A percentile compares a stretch with the other conserved stretches of the same genome.
phyloP scores from a whole-genome alignment of 192 early-diverging fungal genomes.

The Gaertneriomyces sp. region DNA sequence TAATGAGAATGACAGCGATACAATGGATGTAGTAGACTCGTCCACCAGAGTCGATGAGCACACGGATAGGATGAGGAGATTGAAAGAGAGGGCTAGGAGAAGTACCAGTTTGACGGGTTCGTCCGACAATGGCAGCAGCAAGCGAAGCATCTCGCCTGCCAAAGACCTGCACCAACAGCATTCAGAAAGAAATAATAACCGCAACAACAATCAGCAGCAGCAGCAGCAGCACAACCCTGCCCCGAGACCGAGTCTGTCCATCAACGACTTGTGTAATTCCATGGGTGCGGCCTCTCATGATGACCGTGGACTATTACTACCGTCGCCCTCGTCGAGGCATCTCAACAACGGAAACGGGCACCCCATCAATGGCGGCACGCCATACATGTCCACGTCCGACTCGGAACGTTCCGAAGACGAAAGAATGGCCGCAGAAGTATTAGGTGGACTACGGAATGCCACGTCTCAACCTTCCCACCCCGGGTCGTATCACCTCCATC shows the following conservation, averaged over 20 bases:
- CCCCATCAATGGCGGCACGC: slow-evolving; percentile 8
- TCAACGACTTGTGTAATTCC: slow-evolving; percentile 24
- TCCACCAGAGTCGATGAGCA: too few species aligned
- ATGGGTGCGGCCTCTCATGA: slow-evolving; percentile 12
- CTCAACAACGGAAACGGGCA: neutral
- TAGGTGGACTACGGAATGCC: slow-evolving; percentile 31
- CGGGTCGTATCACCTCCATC: neutral
- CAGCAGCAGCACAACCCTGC: neutral
- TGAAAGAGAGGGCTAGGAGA: too few species aligned
- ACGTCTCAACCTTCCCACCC: neutral
- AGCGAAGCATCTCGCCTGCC: too few species aligned
- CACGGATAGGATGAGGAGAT: too few species aligned
- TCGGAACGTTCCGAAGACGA: slow-evolving; percentile 14
- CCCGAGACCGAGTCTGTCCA: slow-evolving; percentile 18
- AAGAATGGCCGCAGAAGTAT: slow-evolving; percentile 42
- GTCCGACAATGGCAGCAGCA: too few species aligned
- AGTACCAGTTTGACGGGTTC: too few species aligned
- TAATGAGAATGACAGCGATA: too few species aligned
- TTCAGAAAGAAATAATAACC: too few species aligned
- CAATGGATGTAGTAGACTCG: too few species aligned
- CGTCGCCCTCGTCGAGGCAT: neutral
- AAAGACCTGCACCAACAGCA: too few species aligned
- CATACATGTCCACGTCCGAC: slow-evolving; percentile 4
- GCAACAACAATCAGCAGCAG: too few species aligned
- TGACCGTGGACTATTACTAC: neutral